Percentiles rank a stretch among this genome's conserved stretches.
Conservation (phyloP, 2,329 filamentous ascomycete genomes). For the Aspergillus caelatus region DNA sequence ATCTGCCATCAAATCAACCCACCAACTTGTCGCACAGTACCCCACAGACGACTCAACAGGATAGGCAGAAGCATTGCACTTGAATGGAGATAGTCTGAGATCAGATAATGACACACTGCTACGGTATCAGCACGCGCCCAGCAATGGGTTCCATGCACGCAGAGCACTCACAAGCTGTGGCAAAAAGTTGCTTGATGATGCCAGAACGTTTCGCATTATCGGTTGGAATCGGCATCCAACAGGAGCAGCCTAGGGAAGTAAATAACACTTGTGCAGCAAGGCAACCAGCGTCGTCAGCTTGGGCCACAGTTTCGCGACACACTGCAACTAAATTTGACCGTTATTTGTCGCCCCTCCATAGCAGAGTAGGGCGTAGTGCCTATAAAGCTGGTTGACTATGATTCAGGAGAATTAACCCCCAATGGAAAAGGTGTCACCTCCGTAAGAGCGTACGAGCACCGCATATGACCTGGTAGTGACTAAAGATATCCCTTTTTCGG, state of each 20-base stretch:
- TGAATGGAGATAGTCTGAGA: constrained; percentile 14
- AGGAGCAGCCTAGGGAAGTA: not conserved
- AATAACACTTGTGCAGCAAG: not conserved
- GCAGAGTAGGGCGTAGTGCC: not conserved
- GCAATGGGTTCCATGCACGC: constrained; percentile 15
- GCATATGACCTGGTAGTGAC: constrained; percentile 4
- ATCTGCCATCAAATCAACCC: constrained; percentile 10
- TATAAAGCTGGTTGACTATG: constrained; percentile 1
- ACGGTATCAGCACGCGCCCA: constrained; percentile 25
- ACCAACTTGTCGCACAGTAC: constrained; percentile 6
- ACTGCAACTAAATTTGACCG: not conserved
- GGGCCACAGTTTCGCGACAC: constrained; percentile 1
- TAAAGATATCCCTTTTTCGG: constrained; percentile 5
- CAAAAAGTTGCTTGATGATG: constrained; percentile 13
- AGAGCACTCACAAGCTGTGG: constrained; percentile 19
- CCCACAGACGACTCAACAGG: constrained; percentile 8
- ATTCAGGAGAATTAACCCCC: not conserved
- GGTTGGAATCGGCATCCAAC: constrained; percentile 19
- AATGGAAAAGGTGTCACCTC: not conserved
- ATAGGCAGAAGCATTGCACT: constrained; percentile 9
- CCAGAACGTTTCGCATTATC: constrained; percentile 15
- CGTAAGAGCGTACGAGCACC: constrained; percentile 6
- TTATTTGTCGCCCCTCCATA: constrained; percentile 5
- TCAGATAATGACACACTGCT: constrained; percentile 16
- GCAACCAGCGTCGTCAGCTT: constrained; percentile 12